A percentile compares a stretch with the other conserved stretches of the same genome.
These are phyloP conservation scores for Aspergillus mulundensis DNA, from an alignment of 495 filamentous ascomycete species.

Conservation along the genomic window DNA sequence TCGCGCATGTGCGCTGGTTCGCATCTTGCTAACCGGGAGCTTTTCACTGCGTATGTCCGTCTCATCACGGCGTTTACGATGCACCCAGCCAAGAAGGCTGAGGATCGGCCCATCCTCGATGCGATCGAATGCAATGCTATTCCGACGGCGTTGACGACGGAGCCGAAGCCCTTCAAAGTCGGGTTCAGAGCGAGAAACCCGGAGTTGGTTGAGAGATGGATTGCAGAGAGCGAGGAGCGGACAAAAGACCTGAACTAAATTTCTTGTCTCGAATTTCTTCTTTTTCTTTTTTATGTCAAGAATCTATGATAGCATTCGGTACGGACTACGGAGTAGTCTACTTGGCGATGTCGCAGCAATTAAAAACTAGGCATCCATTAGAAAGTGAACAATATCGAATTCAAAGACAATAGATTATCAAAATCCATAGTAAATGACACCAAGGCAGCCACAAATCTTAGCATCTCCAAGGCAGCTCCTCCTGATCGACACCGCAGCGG, in stretches of 20 bases:
- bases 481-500: not conserved
- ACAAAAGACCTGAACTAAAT: constrained; percentile 44
- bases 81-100: constrained; percentile 31
- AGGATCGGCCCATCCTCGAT: constrained; percentile 54
- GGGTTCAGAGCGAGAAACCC: constrained; percentile 48
- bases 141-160: constrained; percentile 62
- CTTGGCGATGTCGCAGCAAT: not conserved
- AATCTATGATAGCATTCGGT: too few relatives aligned
- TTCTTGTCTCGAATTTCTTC: not conserved
- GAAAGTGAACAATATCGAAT: not conserved
- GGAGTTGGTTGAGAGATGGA: constrained; percentile 44
- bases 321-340: too few relatives aligned
- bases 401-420: not conserved
- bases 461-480: not conserved
- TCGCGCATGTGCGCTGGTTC: constrained; percentile 72
- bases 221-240: constrained; percentile 53
- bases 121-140: constrained; percentile 60
- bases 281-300: constrained; percentile 10
- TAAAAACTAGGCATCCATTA: not conserved
- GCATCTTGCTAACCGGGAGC: constrained; percentile 62
- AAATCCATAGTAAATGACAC: not conserved
- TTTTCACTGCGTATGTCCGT: constrained; percentile 65
- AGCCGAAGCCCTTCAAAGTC: constrained; percentile 67
- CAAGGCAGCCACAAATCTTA: not conserved
- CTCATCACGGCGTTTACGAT: constrained; percentile 64